Evolutionary conservation across 2,329 filamentous ascomycete genomes (phyloP).

Genomic region (Fusarium pseudoanthophilum): DNA sequence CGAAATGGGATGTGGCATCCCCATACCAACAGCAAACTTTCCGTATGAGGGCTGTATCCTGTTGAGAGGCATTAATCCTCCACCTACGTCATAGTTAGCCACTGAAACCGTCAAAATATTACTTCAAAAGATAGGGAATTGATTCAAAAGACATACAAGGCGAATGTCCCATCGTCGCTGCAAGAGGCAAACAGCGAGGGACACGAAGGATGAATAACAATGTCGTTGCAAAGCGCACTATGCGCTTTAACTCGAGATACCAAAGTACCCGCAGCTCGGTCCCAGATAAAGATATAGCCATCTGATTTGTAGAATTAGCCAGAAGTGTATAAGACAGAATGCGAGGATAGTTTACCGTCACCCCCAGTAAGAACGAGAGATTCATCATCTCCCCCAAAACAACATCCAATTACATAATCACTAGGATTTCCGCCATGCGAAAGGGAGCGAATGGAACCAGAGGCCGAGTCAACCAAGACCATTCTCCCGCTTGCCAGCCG

Average conservation of each 20-base stretch:
- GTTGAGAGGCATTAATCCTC: not conserved
- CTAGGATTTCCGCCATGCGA: rapidly evolving
- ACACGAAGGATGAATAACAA: not conserved
- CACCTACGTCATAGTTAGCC: not conserved
- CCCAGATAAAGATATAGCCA: not conserved
- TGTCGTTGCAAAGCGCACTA: not conserved
- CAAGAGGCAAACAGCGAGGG: not conserved
- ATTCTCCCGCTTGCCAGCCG: not conserved
- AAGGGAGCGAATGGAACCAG: rapidly evolving
- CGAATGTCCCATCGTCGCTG: not conserved
- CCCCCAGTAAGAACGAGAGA: not conserved
- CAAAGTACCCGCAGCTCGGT: not conserved
- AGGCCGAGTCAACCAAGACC: not conserved
- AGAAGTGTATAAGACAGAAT: rapidly evolving
- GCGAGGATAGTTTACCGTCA: not conserved
- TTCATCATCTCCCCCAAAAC: not conserved
- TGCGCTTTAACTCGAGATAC: not conserved
- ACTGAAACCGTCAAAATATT: rapidly evolving
- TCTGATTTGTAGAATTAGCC: not conserved
- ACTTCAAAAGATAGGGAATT: rapidly evolving
- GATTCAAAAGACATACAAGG: rapidly evolving
- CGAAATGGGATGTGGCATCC: rapidly evolving
- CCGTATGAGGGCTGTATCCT: rapidly evolving
- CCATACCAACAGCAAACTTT: not conserved
- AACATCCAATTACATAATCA: not conserved